Base-by-base conservation (phyloP, 768 basidiomycete genomes). In the Suillus plorans region DNA sequence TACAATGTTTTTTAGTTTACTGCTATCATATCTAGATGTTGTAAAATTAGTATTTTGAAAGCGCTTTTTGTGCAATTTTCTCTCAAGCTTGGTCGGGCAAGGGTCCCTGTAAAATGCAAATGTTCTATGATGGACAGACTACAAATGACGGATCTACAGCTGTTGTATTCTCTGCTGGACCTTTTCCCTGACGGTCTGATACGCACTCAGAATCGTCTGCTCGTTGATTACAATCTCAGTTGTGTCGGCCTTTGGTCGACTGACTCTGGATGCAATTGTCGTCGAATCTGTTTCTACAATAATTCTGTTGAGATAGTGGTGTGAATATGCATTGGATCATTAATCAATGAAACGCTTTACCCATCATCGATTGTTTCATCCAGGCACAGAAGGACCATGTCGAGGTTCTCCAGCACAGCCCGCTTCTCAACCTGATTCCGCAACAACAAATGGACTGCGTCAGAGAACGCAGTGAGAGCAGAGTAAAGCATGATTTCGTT, bases 281-380 rank as follows among this genome's bases (percentile, higher is more conserved):
- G 94, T 86, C 3, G 96, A 83, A 75, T 99, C 97, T 0, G 97
- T 99, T 78, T 99, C 97, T 22, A 99, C 89, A 68, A 99, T 96
- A 73, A 99, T 92, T 20, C 97, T 98, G 74, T 37, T 1, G 5
- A 41, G 20, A 63, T 22, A 49, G 53, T 6, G 12, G 56, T 42
- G 25, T 42, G 49, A 4, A 64, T 75, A 69, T 69, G 67, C 13
- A 2, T 44, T 49, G 47, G 5, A 49, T 9, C 7, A 14, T 39
- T 34, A 1, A 31, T 61, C 31, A 61, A 20, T 42, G 53, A 52
- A 45, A 49, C 37, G 1, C 82, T 89, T 70, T 76, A 98, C 97
- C 97, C 97, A 73, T 99, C 95, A 77, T 99, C 97, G 64, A 99
- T 89, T 3, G 95, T 97, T 81, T 99, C 97, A 77, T 99, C 97